A percentile compares a stretch with the other conserved stretches of the same genome.
Conservation (phyloP, 2,329 filamentous ascomycete genomes). For the Sporothrix mexicana region DNA sequence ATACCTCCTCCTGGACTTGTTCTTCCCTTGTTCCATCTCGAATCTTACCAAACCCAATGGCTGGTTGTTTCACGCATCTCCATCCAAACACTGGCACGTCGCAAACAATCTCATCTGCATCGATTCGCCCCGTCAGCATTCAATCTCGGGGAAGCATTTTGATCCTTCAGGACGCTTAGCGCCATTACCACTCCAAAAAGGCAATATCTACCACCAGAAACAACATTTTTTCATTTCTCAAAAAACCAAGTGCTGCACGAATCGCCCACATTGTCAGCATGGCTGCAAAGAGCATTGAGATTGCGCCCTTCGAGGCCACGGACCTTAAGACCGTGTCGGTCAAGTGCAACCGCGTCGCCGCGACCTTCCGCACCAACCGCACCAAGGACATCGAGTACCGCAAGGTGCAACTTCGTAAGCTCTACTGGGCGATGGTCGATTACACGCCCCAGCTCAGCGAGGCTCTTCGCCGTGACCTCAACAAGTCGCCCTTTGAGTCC, state of each 20-base stretch:
- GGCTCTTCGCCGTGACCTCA: constrained; percentile 77
- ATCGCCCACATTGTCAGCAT: constrained; percentile 41
- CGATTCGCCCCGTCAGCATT: constrained; percentile 12
- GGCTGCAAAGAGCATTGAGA: constrained; percentile 43
- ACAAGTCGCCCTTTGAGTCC: constrained; percentile 78
- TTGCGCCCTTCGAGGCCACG: constrained; percentile 64
- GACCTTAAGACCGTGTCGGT: constrained; percentile 68
- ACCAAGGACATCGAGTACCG: constrained; percentile 85
- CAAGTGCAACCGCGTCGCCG: constrained; percentile 65
- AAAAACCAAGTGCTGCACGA: neutral
- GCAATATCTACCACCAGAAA: constrained; percentile 7
- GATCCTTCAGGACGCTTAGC: neutral
- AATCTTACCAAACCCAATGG: neutral
- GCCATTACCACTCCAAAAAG: neutral
- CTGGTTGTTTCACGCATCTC: neutral
- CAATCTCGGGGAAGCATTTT: neutral
- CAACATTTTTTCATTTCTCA: neutral
- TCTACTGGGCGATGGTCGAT: constrained; percentile 92
- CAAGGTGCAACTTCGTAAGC: constrained; percentile 83
- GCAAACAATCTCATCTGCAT: neutral
- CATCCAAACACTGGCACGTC: neutral
- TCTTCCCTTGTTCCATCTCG: neutral
- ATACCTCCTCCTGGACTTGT: neutral
- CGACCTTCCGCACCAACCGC: constrained; percentile 77
- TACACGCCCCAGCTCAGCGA: constrained; percentile 73